Evolutionary conservation across 371 early-diverging fungal genomes (phyloP).

Genomic region (Actinomucor elegans): DNA sequence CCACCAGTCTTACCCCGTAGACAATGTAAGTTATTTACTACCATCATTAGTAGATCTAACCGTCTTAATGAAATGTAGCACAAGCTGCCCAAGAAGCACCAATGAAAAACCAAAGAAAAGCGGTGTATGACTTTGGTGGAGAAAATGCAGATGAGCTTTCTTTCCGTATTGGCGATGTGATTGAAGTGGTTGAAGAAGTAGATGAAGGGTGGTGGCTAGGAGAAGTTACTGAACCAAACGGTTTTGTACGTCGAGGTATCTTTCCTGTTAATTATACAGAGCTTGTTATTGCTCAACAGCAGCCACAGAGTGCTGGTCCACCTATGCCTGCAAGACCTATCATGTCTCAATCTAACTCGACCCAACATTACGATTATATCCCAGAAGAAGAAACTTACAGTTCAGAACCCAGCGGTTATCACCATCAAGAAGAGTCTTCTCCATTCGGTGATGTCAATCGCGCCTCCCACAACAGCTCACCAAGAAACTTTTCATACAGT

Average conservation of each 20-base stretch:
- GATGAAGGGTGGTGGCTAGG: slow-evolving; percentile 92
- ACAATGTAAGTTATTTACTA: slow-evolving; percentile 27
- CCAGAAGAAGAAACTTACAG: neutral
- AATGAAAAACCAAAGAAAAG: slow-evolving; percentile 4
- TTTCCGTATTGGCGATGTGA: slow-evolving; percentile 67
- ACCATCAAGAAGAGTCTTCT: neutral
- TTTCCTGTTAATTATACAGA: slow-evolving; percentile 84
- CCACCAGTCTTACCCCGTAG: slow-evolving; percentile 24
- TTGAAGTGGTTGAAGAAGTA: slow-evolving; percentile 73
- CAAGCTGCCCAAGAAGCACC: slow-evolving; percentile 12
- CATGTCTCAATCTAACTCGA: neutral
- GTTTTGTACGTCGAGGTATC: slow-evolving; percentile 55
- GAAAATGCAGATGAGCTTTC: slow-evolving; percentile 67
- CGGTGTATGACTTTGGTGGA: slow-evolving; percentile 69
- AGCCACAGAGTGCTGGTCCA: slow-evolving; percentile 7
- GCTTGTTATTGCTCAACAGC: neutral
- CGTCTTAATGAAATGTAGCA: slow-evolving; percentile 3
- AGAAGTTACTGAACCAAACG: slow-evolving; percentile 43
- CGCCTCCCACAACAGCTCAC: neutral
- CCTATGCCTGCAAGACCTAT: slow-evolving; percentile 15
- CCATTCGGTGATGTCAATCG: slow-evolving; percentile 7
- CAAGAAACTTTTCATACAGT: slow-evolving; percentile 1
- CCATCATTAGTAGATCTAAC: too few species aligned
- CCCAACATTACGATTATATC: neutral
- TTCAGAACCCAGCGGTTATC: neutral